These are phyloP conservation scores for Leccinum sublutescens DNA, from an alignment of 768 basidiomycete species.

Conservation along the genomic window DNA sequence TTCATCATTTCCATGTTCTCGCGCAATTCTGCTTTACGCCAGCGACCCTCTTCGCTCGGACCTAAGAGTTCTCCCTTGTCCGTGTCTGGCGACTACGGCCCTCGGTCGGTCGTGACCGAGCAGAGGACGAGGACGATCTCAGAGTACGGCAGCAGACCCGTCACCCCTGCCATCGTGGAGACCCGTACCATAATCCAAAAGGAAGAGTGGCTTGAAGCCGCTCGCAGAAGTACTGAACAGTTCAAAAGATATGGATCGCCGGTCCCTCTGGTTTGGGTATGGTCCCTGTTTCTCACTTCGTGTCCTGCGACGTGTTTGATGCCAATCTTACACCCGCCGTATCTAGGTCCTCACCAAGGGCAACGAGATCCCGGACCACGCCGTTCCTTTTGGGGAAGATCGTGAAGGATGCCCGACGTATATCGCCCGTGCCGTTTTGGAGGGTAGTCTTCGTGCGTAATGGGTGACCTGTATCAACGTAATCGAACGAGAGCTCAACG, in stretches of 20 bases:
- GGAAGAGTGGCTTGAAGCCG: constrained; percentile 30
- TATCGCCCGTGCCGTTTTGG: constrained; percentile 32
- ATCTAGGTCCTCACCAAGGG: constrained; percentile 30
- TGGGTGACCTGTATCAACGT: background rate
- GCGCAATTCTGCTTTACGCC: constrained; percentile 6
- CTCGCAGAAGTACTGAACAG: constrained; percentile 29
- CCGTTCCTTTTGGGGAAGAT: constrained; percentile 34
- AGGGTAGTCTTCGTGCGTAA: constrained; percentile 30
- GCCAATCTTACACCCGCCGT: background rate
- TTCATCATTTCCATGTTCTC: constrained; percentile 1
- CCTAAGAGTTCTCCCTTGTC: constrained; percentile 12
- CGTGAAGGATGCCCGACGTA: constrained; percentile 27
- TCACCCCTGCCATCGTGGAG: constrained; percentile 13
- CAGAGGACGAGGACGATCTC: constrained; percentile 18
- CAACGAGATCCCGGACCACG: constrained; percentile 33
- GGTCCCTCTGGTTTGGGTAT: constrained; percentile 33
- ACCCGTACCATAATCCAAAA: constrained; percentile 17
- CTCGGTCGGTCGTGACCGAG: constrained; percentile 4
- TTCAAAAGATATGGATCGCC: constrained; percentile 30
- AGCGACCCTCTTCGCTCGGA: background rate
- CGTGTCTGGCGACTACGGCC: constrained; percentile 3
- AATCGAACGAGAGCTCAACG: background rate
- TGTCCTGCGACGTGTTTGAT: background rate
- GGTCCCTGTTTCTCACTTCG: background rate
- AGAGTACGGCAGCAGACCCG: constrained; percentile 13